Evolutionary conservation across 352 stramenopile species (phyloP), one percentile per base, ranked within the genome.

Genomic region (Pythium oligandrum): DNA sequence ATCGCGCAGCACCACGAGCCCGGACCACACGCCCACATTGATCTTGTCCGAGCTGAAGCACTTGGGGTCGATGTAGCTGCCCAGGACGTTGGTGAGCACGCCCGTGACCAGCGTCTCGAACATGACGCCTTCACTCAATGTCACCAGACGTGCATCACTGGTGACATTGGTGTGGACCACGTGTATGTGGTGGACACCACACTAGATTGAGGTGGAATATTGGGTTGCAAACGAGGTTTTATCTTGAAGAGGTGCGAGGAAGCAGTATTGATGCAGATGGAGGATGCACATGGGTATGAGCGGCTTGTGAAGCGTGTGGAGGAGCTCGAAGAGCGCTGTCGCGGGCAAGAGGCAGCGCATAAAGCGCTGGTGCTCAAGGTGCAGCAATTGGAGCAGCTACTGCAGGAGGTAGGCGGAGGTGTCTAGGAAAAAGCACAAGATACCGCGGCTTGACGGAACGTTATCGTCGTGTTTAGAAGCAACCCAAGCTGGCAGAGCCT

Each of bases 11-110:
- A 93, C 83, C 30, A 95, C 80, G 55, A 93, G 90, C 35, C 85
- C 85, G 10, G 76, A 90, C 85, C 85, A 95, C 44, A 95, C 83
- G 11, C 70, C 81, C 40, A 95, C 75, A 64, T 88, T 93, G 55
- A 95, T 91, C 55, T 93, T 93, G 70, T 95, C 82, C 55, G 71
- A 85, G 62, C 81, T 90, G 64, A 95, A 95, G 77, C 85, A 93
- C 48, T 74, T 77, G 32, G 83, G 73, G 51, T 95, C 83, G 58
- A 95, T 90, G 75, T 89, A 93, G 75, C 58, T 93, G 51, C 85
- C 85, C 46, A 95, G 75, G 30, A 86, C 77, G 52, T 78, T 90
- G 51, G 85, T 95, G 43, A 95, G 71, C 55, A 95, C 63, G 56
- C 82, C 75, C 51, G 83, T 90, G 40, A 93, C 85, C 36, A 93